These are phyloP conservation scores for Trametes coccinea DNA, from an alignment of 768 basidiomycete genomes.

Conservation along the genomic window DNA sequence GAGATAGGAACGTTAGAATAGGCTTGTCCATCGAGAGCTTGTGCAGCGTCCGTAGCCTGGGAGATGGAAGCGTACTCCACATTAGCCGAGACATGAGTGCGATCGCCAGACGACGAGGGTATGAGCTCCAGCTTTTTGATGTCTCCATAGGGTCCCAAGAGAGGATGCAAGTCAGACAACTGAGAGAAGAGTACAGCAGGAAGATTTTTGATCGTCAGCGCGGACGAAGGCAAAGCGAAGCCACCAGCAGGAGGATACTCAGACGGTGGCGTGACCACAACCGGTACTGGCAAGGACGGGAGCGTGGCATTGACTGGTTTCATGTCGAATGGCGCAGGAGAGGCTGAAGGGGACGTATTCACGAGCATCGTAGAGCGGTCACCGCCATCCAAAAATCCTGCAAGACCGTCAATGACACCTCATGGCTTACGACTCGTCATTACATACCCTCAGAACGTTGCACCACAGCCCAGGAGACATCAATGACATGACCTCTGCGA, in stretches of 20 bases:
- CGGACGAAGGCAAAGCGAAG: conserved; percentile 16
- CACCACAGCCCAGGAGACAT: conserved; percentile 87
- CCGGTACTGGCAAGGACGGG: conserved; percentile 22
- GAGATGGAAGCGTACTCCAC: conserved; percentile 61
- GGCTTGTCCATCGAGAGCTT: conserved; percentile 57
- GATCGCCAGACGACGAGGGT: conserved; percentile 35
- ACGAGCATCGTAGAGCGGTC: conserved; percentile 70
- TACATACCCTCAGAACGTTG: conserved; percentile 75
- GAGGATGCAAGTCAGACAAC: conserved; percentile 65
- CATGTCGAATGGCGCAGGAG: conserved; percentile 29
- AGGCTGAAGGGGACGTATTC: conserved; percentile 40
- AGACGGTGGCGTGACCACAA: conserved; percentile 21
- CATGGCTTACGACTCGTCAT: neutral
- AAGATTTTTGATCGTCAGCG: conserved; percentile 64
- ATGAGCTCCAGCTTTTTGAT: conserved; percentile 62
- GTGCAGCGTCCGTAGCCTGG: conserved; percentile 66
- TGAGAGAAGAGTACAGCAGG: conserved; percentile 69
- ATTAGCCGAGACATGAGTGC: conserved; percentile 49
- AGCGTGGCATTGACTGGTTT: conserved; percentile 30
- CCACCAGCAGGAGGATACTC: conserved; percentile 15
- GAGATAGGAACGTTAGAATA: conserved; percentile 52
- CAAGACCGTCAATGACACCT: conserved; percentile 2
- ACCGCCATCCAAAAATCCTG: conserved; percentile 81
- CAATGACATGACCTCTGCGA: conserved; percentile 68
- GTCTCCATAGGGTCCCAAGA: conserved; percentile 70